phyloP scores from a whole-genome alignment of 805 yeast genomes.

The Saccharomycopsis javanensis region DNA sequence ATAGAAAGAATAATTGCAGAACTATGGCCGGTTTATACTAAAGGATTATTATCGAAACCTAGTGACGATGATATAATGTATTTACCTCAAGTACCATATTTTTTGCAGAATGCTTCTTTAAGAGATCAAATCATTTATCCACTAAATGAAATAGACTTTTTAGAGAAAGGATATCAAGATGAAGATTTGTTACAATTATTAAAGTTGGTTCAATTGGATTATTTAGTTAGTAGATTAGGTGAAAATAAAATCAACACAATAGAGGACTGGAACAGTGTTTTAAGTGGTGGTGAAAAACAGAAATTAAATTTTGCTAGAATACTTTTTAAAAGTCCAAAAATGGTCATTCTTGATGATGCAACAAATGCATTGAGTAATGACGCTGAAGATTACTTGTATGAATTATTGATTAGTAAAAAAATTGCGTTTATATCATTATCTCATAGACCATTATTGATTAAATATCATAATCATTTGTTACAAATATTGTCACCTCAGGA shows the following conservation, averaged over 20 bases:
- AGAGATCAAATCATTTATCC: constrained; percentile 92
- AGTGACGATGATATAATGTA: constrained; percentile 58
- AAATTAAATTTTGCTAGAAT: constrained; percentile 82
- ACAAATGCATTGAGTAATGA: constrained; percentile 88
- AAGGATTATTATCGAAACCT: constrained; percentile 77
- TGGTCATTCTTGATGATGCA: constrained; percentile 85
- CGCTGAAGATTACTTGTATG: constrained; percentile 80
- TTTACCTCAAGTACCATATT: constrained; percentile 81
- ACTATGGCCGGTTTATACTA: constrained; percentile 74
- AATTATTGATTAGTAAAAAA: constrained; percentile 53
- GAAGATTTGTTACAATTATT: constrained; percentile 56
- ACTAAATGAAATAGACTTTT: constrained; percentile 64
- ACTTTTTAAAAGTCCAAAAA: constrained; percentile 67
- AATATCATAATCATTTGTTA: constrained; percentile 71
- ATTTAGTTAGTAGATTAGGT: constrained; percentile 50
- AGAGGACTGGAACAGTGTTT: constrained; percentile 80
- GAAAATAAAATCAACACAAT: constrained; percentile 29
- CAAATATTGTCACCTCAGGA: constrained; percentile 39
- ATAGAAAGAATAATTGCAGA: constrained; percentile 78
- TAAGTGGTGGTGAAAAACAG: constrained; percentile 95
- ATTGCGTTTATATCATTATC: constrained; percentile 75
- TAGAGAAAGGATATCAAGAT: constrained; percentile 62
- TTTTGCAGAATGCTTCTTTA: constrained; percentile 64
- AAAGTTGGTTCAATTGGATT: constrained; percentile 70
- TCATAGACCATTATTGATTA: constrained; percentile 74